Conservation (phyloP, 75 land plant genomes). For the Cryptomeria japonica region DNA sequence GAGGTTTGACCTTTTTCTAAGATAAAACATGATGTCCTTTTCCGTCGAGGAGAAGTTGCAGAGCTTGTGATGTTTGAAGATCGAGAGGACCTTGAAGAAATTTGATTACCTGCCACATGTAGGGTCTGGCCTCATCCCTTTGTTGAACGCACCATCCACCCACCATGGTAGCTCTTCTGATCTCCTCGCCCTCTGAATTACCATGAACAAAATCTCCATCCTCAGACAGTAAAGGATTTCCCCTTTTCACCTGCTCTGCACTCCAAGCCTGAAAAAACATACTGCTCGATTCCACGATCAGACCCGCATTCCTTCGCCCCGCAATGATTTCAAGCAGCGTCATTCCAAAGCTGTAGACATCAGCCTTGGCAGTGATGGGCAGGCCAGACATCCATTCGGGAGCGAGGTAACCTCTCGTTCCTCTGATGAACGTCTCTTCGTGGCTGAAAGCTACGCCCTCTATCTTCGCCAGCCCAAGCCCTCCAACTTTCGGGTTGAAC, state of each 20-base stretch:
- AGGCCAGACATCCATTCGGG: slow-evolving; percentile 4
- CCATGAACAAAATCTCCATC: background rate
- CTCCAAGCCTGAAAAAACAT: background rate
- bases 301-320: background rate
- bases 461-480: background rate
- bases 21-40: background rate
- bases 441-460: background rate
- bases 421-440: background rate
- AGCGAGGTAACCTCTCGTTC: background rate
- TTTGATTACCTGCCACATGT: background rate
- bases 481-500: slow-evolving; percentile 22
- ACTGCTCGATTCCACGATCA: background rate
- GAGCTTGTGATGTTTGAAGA: background rate
- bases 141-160: slow-evolving; percentile 8
- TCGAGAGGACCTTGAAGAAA: background rate
- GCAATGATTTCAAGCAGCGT: slow-evolving; percentile 5
- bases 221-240: background rate
- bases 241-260: background rate
- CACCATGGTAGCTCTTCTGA: background rate
- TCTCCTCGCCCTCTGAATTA: background rate
- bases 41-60: background rate
- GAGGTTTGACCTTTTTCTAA: no score
- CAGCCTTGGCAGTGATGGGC: slow-evolving; percentile 6
- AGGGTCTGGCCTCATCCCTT: background rate
- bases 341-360: slow-evolving; percentile 9